Evolutionary conservation across 495 filamentous ascomycete genomes (phyloP).

Genomic region (Penicillium waksmanii): DNA sequence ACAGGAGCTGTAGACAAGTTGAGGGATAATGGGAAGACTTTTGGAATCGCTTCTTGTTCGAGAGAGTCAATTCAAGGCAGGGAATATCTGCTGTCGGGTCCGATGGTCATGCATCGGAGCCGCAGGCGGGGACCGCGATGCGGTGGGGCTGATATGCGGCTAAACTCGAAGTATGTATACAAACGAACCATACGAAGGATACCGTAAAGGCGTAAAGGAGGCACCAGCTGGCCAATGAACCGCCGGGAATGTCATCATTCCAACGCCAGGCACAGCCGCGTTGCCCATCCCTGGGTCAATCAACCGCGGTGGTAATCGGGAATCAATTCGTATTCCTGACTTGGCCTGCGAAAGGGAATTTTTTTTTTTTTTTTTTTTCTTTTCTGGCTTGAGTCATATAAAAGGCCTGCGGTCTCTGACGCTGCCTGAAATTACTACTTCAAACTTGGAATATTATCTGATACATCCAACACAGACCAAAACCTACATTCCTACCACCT

Average conservation of each 20-base stretch:
- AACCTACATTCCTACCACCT: neutral
- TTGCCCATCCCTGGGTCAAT: neutral
- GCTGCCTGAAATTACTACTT: constrained; percentile 1
- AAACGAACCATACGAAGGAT: neutral
- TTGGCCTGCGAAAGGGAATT: neutral
- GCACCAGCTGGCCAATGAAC: constrained; percentile 14
- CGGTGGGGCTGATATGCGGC: neutral
- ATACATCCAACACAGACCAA: neutral
- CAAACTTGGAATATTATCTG: neutral
- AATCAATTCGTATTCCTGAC: constrained; percentile 5
- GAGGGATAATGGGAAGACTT: constrained; percentile 33
- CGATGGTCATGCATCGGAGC: constrained; percentile 13
- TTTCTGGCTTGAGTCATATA: neutral
- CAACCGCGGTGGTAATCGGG: constrained; percentile 7
- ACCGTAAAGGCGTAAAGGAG: neutral
- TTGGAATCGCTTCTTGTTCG: constrained; percentile 30
- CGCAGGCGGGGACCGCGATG: constrained; percentile 2
- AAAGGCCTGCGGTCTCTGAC: neutral
- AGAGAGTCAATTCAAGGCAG: neutral
- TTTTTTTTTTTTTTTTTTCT: neutral
- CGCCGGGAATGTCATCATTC: constrained; percentile 11
- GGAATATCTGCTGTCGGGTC: neutral
- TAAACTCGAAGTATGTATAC: neutral
- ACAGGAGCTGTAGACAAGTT: neutral
- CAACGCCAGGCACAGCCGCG: constrained; percentile 14